Conservation (phyloP, 768 basidiomycete genomes). For the Termitomyces sp. region DNA sequence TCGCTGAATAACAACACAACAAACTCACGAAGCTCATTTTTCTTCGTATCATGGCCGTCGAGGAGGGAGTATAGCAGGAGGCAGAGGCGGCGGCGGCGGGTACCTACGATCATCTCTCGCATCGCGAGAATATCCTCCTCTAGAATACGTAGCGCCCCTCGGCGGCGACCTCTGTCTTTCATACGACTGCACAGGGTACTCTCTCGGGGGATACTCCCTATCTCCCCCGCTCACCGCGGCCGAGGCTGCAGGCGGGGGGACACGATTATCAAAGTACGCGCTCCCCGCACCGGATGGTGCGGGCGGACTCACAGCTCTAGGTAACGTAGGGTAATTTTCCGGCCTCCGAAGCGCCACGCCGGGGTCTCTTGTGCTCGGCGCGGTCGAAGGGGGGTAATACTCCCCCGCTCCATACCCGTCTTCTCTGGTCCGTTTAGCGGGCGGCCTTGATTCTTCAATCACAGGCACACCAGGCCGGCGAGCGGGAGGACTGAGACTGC, state of each 20-base stretch:
- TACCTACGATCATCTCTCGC: slow-evolving; percentile 32
- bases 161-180: slow-evolving; percentile 30
- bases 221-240: slow-evolving; percentile 16
- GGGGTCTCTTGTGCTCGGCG: slow-evolving; percentile 7
- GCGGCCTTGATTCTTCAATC: slow-evolving; percentile 36
- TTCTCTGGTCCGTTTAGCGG: slow-evolving; percentile 40
- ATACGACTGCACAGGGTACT: slow-evolving; percentile 27
- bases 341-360: slow-evolving; percentile 15
- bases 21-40: neutral
- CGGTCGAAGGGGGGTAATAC: slow-evolving; percentile 25
- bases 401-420: slow-evolving; percentile 25
- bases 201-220: slow-evolving; percentile 25
- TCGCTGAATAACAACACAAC: neutral
- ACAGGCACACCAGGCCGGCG: slow-evolving; percentile 21
- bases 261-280: slow-evolving; percentile 26
- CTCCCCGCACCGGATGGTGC: slow-evolving; percentile 18
- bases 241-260: slow-evolving; percentile 17
- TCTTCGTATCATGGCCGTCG: slow-evolving; percentile 9
- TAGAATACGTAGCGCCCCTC: slow-evolving; percentile 11
- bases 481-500: slow-evolving; percentile 40
- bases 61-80: slow-evolving; percentile 13
- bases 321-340: slow-evolving; percentile 24
- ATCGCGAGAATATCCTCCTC: slow-evolving; percentile 20
- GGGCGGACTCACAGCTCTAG: slow-evolving; percentile 21
- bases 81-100: slow-evolving; percentile 21